These are phyloP conservation scores for Suhomyces emberorum DNA, from an alignment of 805 yeast species.

Conservation along the genomic window DNA sequence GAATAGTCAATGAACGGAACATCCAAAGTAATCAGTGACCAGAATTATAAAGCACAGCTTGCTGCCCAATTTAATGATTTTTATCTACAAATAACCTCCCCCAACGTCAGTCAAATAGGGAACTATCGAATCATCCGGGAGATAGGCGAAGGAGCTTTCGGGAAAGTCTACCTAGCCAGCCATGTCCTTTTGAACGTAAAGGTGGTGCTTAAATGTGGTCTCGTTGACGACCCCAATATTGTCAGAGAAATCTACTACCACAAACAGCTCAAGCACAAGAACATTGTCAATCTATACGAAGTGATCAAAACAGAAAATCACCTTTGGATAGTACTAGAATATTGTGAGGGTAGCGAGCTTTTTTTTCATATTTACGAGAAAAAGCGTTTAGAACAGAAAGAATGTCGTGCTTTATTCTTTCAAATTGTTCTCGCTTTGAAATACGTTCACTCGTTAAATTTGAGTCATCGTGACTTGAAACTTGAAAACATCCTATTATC, in stretches of 20 bases:
- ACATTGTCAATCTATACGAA: slow-evolving; percentile 82
- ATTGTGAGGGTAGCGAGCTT: slow-evolving; percentile 80
- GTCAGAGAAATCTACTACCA: slow-evolving; percentile 90
- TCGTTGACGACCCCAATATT: slow-evolving; percentile 73
- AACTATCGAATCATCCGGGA: slow-evolving; percentile 69
- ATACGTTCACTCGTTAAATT: slow-evolving; percentile 72
- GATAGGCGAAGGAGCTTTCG: slow-evolving; percentile 91
- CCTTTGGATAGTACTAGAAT: slow-evolving; percentile 87
- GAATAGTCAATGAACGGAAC: slow-evolving; percentile 16
- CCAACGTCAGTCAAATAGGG: slow-evolving; percentile 67
- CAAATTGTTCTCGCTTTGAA: slow-evolving; percentile 65
- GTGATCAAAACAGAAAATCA: slow-evolving; percentile 74
- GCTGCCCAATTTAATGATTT: slow-evolving; percentile 65
- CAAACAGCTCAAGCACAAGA: slow-evolving; percentile 76
- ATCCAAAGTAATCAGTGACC: slow-evolving; percentile 21
- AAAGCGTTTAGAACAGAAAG: slow-evolving; percentile 49
- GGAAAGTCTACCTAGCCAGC: slow-evolving; percentile 81
- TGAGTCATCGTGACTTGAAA: slow-evolving; percentile 82
- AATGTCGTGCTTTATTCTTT: slow-evolving; percentile 52
- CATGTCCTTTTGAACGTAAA: slow-evolving; percentile 71
- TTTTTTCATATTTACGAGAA: slow-evolving; percentile 59
- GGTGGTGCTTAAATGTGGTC: slow-evolving; percentile 81
- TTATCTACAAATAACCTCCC: slow-evolving; percentile 40
- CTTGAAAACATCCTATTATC: slow-evolving; percentile 70
- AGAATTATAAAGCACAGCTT: slow-evolving; percentile 47